These are phyloP conservation scores for Protomyces lactucae-debilis DNA, from an alignment of 1,139 yeast genomes.

Conservation along the genomic window DNA sequence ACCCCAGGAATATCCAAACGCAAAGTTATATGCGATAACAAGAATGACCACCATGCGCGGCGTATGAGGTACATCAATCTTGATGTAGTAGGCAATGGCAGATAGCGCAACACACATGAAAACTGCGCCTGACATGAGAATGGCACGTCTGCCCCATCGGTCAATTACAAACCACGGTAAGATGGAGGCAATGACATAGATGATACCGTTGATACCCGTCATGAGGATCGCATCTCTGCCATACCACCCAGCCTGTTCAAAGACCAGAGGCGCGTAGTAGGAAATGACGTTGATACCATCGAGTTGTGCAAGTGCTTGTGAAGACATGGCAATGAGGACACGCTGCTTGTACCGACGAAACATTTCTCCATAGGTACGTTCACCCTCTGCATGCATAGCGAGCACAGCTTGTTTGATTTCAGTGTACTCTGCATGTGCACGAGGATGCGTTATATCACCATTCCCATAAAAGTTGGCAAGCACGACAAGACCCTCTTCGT, in stretches of 20 bases:
- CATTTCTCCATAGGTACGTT: conserved; percentile 64
- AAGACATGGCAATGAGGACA: conserved; percentile 82
- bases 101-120: conserved; percentile 70
- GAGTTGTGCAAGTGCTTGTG: conserved; percentile 86
- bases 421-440: conserved; percentile 65
- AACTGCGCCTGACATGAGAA: conserved; percentile 69
- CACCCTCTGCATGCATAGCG: conserved; percentile 73
- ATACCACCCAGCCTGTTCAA: conserved; percentile 91
- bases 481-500: conserved; percentile 79
- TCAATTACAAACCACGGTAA: conserved; percentile 93
- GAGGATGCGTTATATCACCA: conserved; percentile 51
- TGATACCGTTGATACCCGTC: conserved; percentile 84
- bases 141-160: conserved; percentile 83
- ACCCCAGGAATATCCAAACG: conserved; percentile 24
- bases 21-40: conserved; percentile 71
- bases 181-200: conserved; percentile 68
- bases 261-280: conserved; percentile 88
- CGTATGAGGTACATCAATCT: conserved; percentile 55
- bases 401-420: conserved; percentile 77
- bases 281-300: conserved; percentile 91
- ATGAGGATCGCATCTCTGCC: conserved; percentile 82
- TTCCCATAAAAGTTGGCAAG: conserved; percentile 74
- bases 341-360: conserved; percentile 65
- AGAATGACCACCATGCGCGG: conserved; percentile 68
- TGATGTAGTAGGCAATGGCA: conserved; percentile 62